Conservation (phyloP, 1,284 basidiomycete species). For the Filobasidium uniguttulatum region DNA sequence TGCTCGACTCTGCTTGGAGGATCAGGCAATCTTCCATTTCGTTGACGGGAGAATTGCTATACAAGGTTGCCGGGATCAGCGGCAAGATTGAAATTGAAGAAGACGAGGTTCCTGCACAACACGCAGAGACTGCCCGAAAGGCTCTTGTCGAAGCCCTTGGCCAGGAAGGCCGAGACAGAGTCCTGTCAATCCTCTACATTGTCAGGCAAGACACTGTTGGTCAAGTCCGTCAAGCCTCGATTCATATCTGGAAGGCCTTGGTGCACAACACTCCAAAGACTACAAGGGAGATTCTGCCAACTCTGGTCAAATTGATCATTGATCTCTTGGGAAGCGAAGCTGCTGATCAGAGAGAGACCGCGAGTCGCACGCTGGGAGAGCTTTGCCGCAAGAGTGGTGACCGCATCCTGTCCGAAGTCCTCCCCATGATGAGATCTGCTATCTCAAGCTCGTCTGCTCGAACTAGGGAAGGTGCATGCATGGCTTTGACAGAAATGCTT, state of each 20-base stretch:
- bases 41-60: conserved; percentile 85
- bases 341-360: conserved; percentile 84
- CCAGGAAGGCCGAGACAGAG: conserved; percentile 72
- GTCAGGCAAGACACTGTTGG: conserved; percentile 87
- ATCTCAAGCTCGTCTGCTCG: conserved; percentile 56
- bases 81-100: conserved; percentile 79
- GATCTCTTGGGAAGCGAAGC: conserved; percentile 63
- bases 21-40: conserved; percentile 93
- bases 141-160: conserved; percentile 82
- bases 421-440: conserved; percentile 60
- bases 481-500: conserved; percentile 80
- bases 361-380: conserved; percentile 72
- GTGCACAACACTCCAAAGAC: conserved; percentile 53
- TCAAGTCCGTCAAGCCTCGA: conserved; percentile 76
- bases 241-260: conserved; percentile 97
- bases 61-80: conserved; percentile 96
- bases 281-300: conserved; percentile 88
- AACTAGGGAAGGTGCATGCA: conserved; percentile 76
- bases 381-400: conserved; percentile 94
- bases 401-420: conserved; percentile 70
- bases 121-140: conserved; percentile 61
- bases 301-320: conserved; percentile 65
- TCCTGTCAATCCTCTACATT: conserved; percentile 81
- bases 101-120: conserved; percentile 53
- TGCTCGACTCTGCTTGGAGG: conserved; percentile 90